phyloP scores from a whole-genome alignment of 352 stramenopile genomes.

The Phytophthora fragariaefolia region DNA sequence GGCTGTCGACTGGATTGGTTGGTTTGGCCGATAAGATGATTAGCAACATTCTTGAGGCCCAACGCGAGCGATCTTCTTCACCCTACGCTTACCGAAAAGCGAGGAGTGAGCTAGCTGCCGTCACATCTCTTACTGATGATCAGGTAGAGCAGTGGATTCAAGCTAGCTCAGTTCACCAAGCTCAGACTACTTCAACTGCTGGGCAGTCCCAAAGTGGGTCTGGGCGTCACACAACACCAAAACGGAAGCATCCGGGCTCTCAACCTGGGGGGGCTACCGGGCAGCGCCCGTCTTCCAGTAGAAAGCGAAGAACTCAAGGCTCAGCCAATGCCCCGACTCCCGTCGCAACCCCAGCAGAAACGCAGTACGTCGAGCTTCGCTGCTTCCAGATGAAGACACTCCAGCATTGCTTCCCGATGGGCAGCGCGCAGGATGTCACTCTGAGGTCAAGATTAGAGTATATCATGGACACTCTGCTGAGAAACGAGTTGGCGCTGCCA shows the following conservation, averaged over 20 bases:
- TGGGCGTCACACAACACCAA: conserved; percentile 54
- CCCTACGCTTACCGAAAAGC: conserved; percentile 57
- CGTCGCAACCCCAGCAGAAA: conserved; percentile 12
- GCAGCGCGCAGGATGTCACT: conserved; percentile 52
- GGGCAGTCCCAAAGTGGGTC: conserved; percentile 40
- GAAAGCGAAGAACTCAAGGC: conserved; percentile 51
- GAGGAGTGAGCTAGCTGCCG: conserved; percentile 56
- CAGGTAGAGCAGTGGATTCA: conserved; percentile 79
- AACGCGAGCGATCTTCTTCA: conserved; percentile 61
- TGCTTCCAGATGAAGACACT: conserved; percentile 62
- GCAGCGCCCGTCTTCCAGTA: conserved; percentile 43
- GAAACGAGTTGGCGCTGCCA: conserved; percentile 68
- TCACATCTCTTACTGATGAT: conserved; percentile 64
- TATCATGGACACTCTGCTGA: conserved; percentile 68
- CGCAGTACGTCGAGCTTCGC: conserved; percentile 56
- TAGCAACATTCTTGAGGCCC: conserved; percentile 53
- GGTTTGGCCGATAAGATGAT: conserved; percentile 56
- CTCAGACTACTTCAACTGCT: conserved; percentile 20
- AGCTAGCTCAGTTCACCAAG: conserved; percentile 27
- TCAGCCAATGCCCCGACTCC: conserved; percentile 14
- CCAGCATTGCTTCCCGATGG: conserved; percentile 34
- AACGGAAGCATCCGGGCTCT: conserved; percentile 51
- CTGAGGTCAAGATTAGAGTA: conserved; percentile 60
- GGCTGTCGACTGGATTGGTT: conserved; percentile 46
- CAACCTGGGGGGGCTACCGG: conserved; percentile 24